Base-by-base conservation (phyloP, 2,329 filamentous ascomycete genomes). In the Capronia americana region DNA sequence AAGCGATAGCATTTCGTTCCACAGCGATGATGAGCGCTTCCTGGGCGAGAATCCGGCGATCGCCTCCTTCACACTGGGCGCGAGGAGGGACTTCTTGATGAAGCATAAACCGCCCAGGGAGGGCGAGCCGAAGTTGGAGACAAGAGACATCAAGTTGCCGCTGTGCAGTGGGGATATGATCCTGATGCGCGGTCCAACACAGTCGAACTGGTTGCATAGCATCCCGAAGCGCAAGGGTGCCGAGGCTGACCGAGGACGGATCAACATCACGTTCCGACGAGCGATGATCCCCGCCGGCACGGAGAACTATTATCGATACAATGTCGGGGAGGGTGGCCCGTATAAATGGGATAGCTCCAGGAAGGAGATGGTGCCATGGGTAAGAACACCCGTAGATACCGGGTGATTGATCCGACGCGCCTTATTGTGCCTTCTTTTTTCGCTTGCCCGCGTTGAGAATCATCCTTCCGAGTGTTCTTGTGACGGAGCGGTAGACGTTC, bases 221-320 rank as follows among this genome's bases (percentile, higher is more conserved):
- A 88, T 94, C 48, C 91, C 91, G 0, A 93, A 93, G 77, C 80
- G 91, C 23, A 86, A 84, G 7, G 83, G 84, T 75, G 86, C 86
- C 53, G 84, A 84, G 32, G 84, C 84, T 58, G 88, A 89, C 32
- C 85, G 87, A 26, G 87, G 87, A 2, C 81, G 88, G 56, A 88
- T 90, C 71, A 94, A 94, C 74, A 93, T 94, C 69, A 94, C 92
- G 0, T 92, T 93, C 74, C 81, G 91, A 30, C 85, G 84, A 70
- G 91, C 90, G 24, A 83, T 92, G 81, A 83, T 90, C 24, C 89
- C 85, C 71, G 89, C 81, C 3, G 91, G 90, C 1, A 93, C 90
- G 30, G 88, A 92, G 73, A 94, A 94, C 77, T 93, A 94, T 76
- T 93, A 94, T 77, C 86, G 88, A 74, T 94, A 94, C 78, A 94